Base-by-base conservation (phyloP, 2,329 filamentous ascomycete species). In the Phaeophleospora eucalypticola region DNA sequence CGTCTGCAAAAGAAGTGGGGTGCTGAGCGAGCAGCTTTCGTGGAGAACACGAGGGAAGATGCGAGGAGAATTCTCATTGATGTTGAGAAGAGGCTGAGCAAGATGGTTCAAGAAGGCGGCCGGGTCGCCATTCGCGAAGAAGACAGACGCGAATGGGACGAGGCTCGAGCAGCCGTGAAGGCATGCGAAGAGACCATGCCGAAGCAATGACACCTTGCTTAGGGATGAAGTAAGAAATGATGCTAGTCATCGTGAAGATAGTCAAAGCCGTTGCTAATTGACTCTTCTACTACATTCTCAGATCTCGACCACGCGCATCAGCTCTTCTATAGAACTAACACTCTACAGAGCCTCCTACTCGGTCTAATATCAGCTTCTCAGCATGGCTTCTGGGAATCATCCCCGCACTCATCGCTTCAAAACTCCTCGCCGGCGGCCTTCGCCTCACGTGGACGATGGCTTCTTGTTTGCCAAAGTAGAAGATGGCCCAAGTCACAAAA, bases 1-100 rank as follows among this genome's bases (percentile, higher is more conserved):
- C 69, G 78, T 8, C 71, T 83, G 67, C 81, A 84, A 61, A 76
- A 68, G 58, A 65, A 73, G 48, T 84, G 81, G 80, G 75, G 80
- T 44, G 66, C 62, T 3, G 77, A 76, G 14, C 70, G 79, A 34
- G 65, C 66, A 12, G 67, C 62, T 15, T 82, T 80, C 71, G 72
- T 77, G 49, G 67, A 66, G 1, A 72, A 74, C 21, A 68, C 81
- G 2, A 70, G 74, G 42, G 80, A 83, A 54, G 75, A 80, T 52
- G 81, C 80, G 2, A 68, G 79, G 36, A 68, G 68, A n/a, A 75
- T 77, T 2, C 62, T 84, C 27, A 74, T 71, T 46, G 67, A 71
- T 18, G 77, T 78, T 0, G 80, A 83, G 57, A 68, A 72, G 16
- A 57, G 67, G 12, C 66, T 82, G 44, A 68, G 71, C 20, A 55